Evolutionary conservation across 139 green algal species (phyloP).

Genomic region (Coelastrella sp.): DNA sequence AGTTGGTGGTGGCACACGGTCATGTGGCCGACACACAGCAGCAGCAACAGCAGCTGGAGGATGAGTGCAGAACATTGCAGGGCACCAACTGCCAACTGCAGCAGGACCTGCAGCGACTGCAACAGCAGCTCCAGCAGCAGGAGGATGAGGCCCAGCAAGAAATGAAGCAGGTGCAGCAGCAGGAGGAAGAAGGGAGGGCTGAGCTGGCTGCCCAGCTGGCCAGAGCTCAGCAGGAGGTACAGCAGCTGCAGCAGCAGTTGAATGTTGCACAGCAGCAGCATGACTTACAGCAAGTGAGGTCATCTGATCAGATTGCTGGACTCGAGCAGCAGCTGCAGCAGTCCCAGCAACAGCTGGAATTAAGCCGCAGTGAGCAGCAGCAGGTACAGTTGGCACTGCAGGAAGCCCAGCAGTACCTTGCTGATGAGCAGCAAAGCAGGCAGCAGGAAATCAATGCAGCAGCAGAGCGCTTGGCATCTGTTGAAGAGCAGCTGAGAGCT

Average conservation of each 20-base stretch:
- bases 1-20: background rate
- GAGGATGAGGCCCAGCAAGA: background rate
- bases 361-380: background rate
- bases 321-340: conserved; percentile 26
- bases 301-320: background rate
- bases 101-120: background rate
- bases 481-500: background rate
- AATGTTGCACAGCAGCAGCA: background rate
- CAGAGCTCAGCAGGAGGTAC: background rate
- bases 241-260: background rate
- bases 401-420: conserved; percentile 12
- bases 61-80: background rate
- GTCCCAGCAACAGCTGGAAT: background rate
- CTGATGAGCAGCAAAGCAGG: background rate
- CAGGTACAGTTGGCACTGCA: background rate
- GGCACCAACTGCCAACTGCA: background rate
- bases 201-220: no score
- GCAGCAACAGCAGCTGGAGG: background rate
- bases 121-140: conserved; percentile 17
- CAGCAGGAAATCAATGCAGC: background rate
- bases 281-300: background rate
- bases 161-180: background rate
- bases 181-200: background rate
- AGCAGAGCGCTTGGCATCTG: no score
- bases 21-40: background rate